Evolutionary conservation across 2,329 filamentous ascomycete genomes (phyloP).

Genomic region (Trichoderma sp.): DNA sequence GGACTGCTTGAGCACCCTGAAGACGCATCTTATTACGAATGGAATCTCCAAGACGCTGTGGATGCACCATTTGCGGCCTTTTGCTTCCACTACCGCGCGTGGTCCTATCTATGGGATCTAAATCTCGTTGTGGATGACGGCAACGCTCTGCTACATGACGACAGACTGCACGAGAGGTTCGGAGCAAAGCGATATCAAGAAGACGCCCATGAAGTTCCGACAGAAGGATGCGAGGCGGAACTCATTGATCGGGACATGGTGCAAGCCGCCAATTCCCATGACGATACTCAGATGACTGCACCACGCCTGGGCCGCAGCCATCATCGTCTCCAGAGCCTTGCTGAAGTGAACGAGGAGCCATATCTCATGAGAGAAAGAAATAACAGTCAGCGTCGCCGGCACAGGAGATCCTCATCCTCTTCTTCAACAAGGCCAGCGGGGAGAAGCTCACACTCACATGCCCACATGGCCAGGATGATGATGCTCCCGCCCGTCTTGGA

Average conservation of each 20-base stretch:
- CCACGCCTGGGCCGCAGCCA: too few species aligned
- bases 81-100: conserved; percentile 59
- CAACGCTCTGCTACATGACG: neutral
- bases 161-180: neutral
- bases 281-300: neutral
- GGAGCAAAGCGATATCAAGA: neutral
- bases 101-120: conserved; percentile 51
- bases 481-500: neutral
- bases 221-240: neutral
- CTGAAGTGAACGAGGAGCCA: neutral
- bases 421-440: neutral
- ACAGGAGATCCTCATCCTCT: too few species aligned
- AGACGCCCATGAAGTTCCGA: neutral
- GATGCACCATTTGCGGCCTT: conserved; percentile 57
- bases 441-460: neutral
- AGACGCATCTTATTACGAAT: conserved; percentile 56
- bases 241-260: neutral
- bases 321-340: neutral
- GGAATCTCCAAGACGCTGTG: conserved; percentile 53
- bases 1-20: conserved; percentile 56
- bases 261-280: neutral
- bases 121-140: conserved; percentile 48
- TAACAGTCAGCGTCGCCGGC: neutral
- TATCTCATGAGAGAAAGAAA: neutral
- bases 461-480: neutral